Conservation (phyloP, 768 basidiomycete species). For the Boletus reticulatus region DNA sequence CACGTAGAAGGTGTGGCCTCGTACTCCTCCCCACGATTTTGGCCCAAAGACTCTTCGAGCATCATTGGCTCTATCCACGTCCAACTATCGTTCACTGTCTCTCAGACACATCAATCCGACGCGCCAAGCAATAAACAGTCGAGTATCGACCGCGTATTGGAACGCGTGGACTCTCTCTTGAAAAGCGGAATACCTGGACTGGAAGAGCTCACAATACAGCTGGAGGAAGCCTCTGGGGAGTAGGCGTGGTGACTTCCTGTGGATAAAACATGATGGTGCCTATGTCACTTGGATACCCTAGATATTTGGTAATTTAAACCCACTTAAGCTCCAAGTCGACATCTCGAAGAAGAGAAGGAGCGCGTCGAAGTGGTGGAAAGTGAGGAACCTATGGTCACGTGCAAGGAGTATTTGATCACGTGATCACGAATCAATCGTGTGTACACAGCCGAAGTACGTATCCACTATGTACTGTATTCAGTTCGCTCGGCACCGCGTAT, state of each 20-base stretch:
- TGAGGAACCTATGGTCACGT: too few species aligned
- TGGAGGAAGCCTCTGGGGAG: constrained; percentile 43
- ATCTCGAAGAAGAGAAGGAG: too few species aligned
- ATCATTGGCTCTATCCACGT: constrained; percentile 92
- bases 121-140: constrained; percentile 27
- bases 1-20: constrained; percentile 78
- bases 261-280: constrained; percentile 9
- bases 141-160: constrained; percentile 60
- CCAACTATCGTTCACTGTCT: constrained; percentile 66
- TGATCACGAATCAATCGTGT: too few species aligned
- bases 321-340: not conserved
- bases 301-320: constrained; percentile 17
- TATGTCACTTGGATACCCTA: constrained; percentile 5
- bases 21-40: constrained; percentile 82
- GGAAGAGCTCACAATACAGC: constrained; percentile 88
- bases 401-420: too few species aligned
- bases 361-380: too few species aligned
- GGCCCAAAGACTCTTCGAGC: constrained; percentile 89
- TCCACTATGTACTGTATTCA: too few species aligned
- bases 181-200: constrained; percentile 74
- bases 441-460: too few species aligned
- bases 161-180: constrained; percentile 71
- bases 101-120: constrained; percentile 53
- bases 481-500: too few species aligned
- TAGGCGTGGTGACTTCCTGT: constrained; percentile 2